Base-by-base conservation (phyloP, 306 rosid genomes). In the Leucaena leucocephala region DNA sequence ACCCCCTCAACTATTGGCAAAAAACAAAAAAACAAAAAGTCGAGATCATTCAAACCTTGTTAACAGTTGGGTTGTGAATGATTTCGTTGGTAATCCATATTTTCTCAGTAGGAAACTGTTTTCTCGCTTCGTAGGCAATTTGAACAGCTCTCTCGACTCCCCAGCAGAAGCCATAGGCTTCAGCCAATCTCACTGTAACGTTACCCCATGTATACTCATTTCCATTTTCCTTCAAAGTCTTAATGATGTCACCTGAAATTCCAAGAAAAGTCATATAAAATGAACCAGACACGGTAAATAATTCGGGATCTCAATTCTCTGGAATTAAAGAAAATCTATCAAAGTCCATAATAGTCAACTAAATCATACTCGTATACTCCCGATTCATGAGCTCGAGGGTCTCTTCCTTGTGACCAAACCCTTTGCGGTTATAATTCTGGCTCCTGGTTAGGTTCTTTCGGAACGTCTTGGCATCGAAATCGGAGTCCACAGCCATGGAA, bases 101-200 rank as follows among this genome's bases (percentile, higher is more conserved):
- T 48, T 75, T 91, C 75, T 93, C 98, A 11, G 83, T 80, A 6
- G 99, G 97, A 78, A 90, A 96, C 81, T 96, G 99, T 78, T 93
- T 93, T 79, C 99, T 89, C 4, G 99, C 99, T 80, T 96, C 99
- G 55, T 96, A 96, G 13, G 99, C 99, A 76, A 96, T 96, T 83
- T 91, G 99, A n/a, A 96, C 96, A 44, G 98, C 98, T 68, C 99
- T 87, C 84, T 96, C 99, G 6, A 96, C 99, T 10, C 98, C 99
- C 99, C 98, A 93, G 70, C 99, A 96, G 80, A 93, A 96, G 3
- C 98, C 99, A 88, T 83, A 96, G 3, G 99, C 38, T 75, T 96
- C 98, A n/a, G 98, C 99, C 67, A 96, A 84, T 83, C 87, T 91
- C 83, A 96, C 99, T 1, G 94, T 96, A 66, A 96, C 98, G 74